Evolutionary conservation across 1,139 yeast species (phyloP).

Genomic region (Candida dubliniensis): DNA sequence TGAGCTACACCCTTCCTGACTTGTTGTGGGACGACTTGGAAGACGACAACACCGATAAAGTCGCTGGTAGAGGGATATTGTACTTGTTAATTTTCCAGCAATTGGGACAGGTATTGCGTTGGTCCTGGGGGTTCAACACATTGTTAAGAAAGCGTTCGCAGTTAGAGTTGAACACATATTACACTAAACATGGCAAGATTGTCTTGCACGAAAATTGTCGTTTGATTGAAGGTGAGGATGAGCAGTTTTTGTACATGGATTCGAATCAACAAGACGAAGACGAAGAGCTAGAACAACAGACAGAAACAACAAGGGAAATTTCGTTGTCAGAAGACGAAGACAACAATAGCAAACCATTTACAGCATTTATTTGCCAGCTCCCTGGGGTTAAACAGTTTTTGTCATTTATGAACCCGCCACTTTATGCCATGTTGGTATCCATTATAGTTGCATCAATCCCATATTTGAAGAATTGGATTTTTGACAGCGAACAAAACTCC

Average conservation of each 20-base stretch:
- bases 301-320: conserved; percentile 14
- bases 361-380: conserved; percentile 5
- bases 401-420: conserved; percentile 86
- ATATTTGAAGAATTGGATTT: conserved; percentile 62
- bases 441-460: conserved; percentile 83
- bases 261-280: neutral
- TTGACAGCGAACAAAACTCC: conserved; percentile 33
- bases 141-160: conserved; percentile 54
- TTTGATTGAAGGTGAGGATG: conserved; percentile 8
- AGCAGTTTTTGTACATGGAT: conserved; percentile 11
- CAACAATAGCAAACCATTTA: conserved; percentile 2
- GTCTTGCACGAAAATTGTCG: conserved; percentile 12
- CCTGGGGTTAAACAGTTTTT: conserved; percentile 27
- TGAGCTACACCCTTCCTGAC: conserved; percentile 72
- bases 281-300: conserved; percentile 7
- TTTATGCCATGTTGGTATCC: conserved; percentile 86
- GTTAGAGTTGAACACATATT: conserved; percentile 39
- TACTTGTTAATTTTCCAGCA: conserved; percentile 81
- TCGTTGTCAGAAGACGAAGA: conserved; percentile 2
- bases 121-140: conserved; percentile 93
- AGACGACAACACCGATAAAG: conserved; percentile 64
- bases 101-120: conserved; percentile 76
- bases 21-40: conserved; percentile 72
- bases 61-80: conserved; percentile 78
- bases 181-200: conserved; percentile 16